Evolutionary conservation across 2,329 filamentous ascomycete genomes (phyloP), one percentile per base, ranked within the genome.

Genomic region (Alternaria panax): DNA sequence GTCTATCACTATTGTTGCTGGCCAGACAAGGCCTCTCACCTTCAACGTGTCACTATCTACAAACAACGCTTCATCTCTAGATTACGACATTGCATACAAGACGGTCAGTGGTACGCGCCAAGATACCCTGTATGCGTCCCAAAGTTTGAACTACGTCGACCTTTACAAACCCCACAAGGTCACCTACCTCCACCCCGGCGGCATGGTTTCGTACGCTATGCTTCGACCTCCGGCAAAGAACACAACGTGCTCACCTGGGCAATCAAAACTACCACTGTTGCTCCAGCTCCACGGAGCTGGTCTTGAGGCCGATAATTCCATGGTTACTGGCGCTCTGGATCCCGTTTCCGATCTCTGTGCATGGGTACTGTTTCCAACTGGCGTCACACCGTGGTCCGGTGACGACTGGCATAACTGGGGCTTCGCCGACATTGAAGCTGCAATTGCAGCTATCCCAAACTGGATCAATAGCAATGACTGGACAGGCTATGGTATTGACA

Each of bases 321-420:
- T 79, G 62, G 81, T 83, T 1, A 76, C 81, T 41, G 79, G 82
- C 53, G 79, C 81, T 57, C 72, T 88, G 32, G 81, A 86, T 68
- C 74, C 76, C 20, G 75, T 85, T 1, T 79, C 83, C 22, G 81
- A 86, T 59, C 72, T 87, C 22, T 84, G 82, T 60, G 81, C 84
- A 3, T 88, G 85, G 84, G 76, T 83, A 1, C 51, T 88, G 16
- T 83, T 85, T 64, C 85, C 86, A 9, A 84, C 82, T 4, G 86
- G 86, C 22, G 84, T 84, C 16, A 87, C 85, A 18, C 74, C 83
- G 6, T 88, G 86, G 86, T 85, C 83, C 64, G 82, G 83, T 24
- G 86, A 88, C 71, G 86, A 88, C 66, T 88, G 86, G 86, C 86
- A 87, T 68, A 81, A 77, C 5, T 88, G 85, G 84, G 86, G 85